Percentiles rank a stretch among this genome's conserved stretches.
phyloP scores from a whole-genome alignment of 1,284 basidiomycete genomes.

The Stereum hirsutum region DNA sequence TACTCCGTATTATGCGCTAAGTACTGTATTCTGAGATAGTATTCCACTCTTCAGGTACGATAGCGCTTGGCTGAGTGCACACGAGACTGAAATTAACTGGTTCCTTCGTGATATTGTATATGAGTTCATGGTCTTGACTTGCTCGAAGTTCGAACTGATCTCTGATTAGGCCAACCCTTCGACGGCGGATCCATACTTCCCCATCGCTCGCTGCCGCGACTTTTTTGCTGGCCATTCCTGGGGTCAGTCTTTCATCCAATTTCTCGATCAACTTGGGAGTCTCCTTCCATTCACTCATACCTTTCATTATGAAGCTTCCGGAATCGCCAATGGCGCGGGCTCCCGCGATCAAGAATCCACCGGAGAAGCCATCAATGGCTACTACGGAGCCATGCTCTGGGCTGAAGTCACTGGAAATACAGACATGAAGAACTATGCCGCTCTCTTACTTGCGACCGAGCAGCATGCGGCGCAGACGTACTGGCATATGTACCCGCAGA shows the following conservation, averaged over 20 bases:
- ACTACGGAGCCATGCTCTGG: conserved; percentile 16
- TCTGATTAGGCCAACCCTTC: no score
- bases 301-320: conserved; percentile 24
- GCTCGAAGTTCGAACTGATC: no score
- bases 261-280: no score
- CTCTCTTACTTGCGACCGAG: conserved; percentile 23
- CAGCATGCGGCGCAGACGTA: conserved; percentile 25
- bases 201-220: conserved; percentile 23
- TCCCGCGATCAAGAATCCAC: conserved; percentile 25
- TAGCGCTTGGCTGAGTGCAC: conserved; percentile 16
- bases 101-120: conserved; percentile 25
- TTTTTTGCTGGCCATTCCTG: conserved; percentile 28
- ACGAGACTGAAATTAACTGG: conserved; percentile 16
- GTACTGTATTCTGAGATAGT: no score
- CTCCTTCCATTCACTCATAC: no score
- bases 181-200: conserved; percentile 20
- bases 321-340: conserved; percentile 25
- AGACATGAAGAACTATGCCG: conserved; percentile 22
- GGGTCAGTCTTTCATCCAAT: no score
- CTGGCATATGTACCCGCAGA: conserved; percentile 25
- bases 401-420: conserved; percentile 18
- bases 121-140: no score
- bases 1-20: no score
- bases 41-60: no score
- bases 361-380: conserved; percentile 25